phyloP scores from a whole-genome alignment of 2,329 filamentous ascomycete genomes.

The Fusarium ambrosium region DNA sequence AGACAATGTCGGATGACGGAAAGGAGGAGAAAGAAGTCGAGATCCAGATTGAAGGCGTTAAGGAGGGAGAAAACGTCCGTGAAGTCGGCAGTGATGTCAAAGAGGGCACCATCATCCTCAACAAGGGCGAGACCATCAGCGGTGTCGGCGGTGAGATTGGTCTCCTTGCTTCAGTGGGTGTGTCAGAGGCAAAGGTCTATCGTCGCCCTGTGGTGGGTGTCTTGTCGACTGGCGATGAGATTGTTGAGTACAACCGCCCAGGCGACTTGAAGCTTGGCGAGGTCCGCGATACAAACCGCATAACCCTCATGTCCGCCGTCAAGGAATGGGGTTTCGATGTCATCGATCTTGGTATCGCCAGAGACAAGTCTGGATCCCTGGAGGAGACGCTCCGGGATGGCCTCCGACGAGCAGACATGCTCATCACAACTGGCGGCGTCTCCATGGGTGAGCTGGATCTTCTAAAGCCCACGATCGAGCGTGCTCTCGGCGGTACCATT shows the following conservation, averaged over 20 bases:
- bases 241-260: slow-evolving; percentile 79
- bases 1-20: slow-evolving; percentile 81
- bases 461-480: slow-evolving; percentile 95
- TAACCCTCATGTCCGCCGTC: slow-evolving; percentile 85
- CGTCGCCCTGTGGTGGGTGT: slow-evolving; percentile 85
- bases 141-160: slow-evolving; percentile 92
- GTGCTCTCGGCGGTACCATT: slow-evolving; percentile 88
- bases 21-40: slow-evolving; percentile 90
- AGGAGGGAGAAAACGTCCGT: slow-evolving; percentile 86
- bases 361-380: slow-evolving; percentile 78
- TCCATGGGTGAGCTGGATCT: slow-evolving; percentile 99
- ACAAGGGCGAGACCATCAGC: slow-evolving; percentile 85
- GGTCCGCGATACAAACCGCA: slow-evolving; percentile 93
- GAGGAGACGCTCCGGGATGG: slow-evolving; percentile 83
- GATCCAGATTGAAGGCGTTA: slow-evolving; percentile 82
- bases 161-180: slow-evolving; percentile 87
- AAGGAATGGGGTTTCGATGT: slow-evolving; percentile 81
- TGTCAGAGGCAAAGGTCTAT: slow-evolving; percentile 78
- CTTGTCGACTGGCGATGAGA: slow-evolving; percentile 94
- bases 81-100: slow-evolving; percentile 91
- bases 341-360: slow-evolving; percentile 88
- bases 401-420: slow-evolving; percentile 80
- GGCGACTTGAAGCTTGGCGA: slow-evolving; percentile 80
- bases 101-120: slow-evolving; percentile 77
- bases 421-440: slow-evolving; percentile 94